Evolutionary conservation across 257 asterid genomes (phyloP).

Genomic region (Salvia miltiorrhiza): DNA sequence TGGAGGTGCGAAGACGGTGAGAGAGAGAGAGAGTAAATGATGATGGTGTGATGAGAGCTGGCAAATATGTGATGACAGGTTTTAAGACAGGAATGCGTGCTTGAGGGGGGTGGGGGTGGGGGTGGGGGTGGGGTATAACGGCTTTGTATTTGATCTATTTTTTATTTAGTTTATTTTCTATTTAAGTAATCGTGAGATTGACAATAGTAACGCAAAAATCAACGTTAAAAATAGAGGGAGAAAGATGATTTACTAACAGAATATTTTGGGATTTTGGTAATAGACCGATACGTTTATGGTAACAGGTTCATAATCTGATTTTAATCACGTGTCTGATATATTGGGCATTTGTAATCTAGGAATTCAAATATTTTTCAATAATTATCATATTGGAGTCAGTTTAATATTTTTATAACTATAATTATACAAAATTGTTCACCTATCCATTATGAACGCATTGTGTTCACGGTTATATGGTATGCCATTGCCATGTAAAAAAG

Average conservation of each 20-base stretch:
- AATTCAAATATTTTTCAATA: not conserved
- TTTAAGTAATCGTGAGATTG: not conserved
- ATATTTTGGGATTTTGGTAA: not conserved
- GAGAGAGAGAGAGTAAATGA: conserved; percentile 9
- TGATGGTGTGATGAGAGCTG: conserved; percentile 28
- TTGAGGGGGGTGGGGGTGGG: conserved; percentile 5
- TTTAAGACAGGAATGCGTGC: conserved; percentile 28
- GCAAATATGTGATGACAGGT: conserved; percentile 27
- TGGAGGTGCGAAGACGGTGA: not conserved
- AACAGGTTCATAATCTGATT: not conserved
- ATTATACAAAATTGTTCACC: too few relatives aligned
- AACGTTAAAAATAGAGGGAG: not conserved
- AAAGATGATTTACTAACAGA: not conserved
- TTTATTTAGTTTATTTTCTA: not conserved
- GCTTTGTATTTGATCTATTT: not conserved
- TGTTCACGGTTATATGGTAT: too few relatives aligned
- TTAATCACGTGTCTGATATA: not conserved
- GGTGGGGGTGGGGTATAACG: not conserved
- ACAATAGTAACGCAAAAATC: not conserved
- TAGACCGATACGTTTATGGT: not conserved
- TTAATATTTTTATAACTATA: too few relatives aligned
- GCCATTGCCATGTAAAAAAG: too few relatives aligned
- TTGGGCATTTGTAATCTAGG: not conserved
- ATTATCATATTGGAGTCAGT: not conserved
- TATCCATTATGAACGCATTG: too few relatives aligned